These are phyloP conservation scores for Candida awuae DNA, from an alignment of 805 yeast genomes.

Conservation along the genomic window DNA sequence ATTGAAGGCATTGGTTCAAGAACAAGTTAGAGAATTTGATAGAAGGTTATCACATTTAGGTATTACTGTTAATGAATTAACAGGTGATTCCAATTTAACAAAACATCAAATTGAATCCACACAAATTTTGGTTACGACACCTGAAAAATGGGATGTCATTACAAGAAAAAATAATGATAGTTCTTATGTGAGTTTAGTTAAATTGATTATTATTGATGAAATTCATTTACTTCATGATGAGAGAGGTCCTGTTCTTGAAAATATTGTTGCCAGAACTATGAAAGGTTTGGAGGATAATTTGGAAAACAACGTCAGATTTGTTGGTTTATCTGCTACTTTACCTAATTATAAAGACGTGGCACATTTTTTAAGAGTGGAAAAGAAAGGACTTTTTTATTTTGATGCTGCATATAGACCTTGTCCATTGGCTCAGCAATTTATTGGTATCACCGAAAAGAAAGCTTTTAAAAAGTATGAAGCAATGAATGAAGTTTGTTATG, in stretches of 20 bases:
- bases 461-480: conserved; percentile 72
- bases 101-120: conserved; percentile 69
- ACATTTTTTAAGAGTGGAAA: conserved; percentile 60
- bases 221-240: conserved; percentile 88
- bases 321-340: conserved; percentile 87
- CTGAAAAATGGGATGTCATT: conserved; percentile 96
- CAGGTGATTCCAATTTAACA: conserved; percentile 81
- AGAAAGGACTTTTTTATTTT: conserved; percentile 66
- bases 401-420: conserved; percentile 85
- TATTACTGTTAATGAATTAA: conserved; percentile 70
- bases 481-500: conserved; percentile 87
- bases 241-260: conserved; percentile 91
- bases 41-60: conserved; percentile 60
- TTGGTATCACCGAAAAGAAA: conserved; percentile 79
- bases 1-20: conserved; percentile 88
- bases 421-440: conserved; percentile 79
- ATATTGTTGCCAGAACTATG: conserved; percentile 70
- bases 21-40: conserved; percentile 81
- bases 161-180: conserved; percentile 73
- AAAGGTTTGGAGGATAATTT: conserved; percentile 39
- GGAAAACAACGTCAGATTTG: conserved; percentile 46
- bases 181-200: conserved; percentile 55
- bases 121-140: conserved; percentile 84
- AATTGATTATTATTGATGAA: conserved; percentile 79
- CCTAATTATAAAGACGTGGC: conserved; percentile 90